Conservation (phyloP, 192 early-diverging fungal species). For the Lunasporangiospora selenospora region DNA sequence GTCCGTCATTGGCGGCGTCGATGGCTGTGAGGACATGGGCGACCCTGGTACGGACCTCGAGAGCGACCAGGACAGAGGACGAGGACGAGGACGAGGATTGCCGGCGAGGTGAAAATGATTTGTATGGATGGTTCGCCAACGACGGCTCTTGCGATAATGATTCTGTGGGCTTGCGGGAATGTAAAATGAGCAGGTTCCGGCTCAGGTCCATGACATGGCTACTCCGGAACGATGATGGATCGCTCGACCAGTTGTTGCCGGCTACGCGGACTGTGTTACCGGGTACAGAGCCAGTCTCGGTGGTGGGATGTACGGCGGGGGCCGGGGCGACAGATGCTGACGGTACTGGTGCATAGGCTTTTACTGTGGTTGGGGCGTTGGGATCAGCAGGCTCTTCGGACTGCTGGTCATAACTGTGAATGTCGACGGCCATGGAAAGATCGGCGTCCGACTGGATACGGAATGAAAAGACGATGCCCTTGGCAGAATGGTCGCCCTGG, state of each 20-base stretch:
- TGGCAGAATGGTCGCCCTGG: constrained; percentile 32
- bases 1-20: constrained; percentile 24
- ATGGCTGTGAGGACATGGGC: constrained; percentile 25
- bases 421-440: constrained; percentile 48
- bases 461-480: constrained; percentile 47
- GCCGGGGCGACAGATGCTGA: neutral
- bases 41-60: constrained; percentile 26
- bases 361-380: neutral
- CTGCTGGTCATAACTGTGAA: constrained; percentile 40
- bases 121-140: constrained; percentile 11
- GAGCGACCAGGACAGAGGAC: constrained; percentile 2
- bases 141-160: constrained; percentile 3
- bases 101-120: neutral
- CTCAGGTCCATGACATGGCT: constrained; percentile 39
- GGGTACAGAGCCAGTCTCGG: too few species aligned
- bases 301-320: neutral
- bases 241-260: constrained; percentile 39
- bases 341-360: neutral
- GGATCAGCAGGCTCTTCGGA: constrained; percentile 2
- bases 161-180: constrained; percentile 39
- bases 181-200: constrained; percentile 42
- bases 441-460: constrained; percentile 40
- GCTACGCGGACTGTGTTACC: constrained; percentile 22
- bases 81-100: neutral
- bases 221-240: constrained; percentile 30